Conservation (phyloP, 1,284 basidiomycete species). For the Pterula multifida region DNA sequence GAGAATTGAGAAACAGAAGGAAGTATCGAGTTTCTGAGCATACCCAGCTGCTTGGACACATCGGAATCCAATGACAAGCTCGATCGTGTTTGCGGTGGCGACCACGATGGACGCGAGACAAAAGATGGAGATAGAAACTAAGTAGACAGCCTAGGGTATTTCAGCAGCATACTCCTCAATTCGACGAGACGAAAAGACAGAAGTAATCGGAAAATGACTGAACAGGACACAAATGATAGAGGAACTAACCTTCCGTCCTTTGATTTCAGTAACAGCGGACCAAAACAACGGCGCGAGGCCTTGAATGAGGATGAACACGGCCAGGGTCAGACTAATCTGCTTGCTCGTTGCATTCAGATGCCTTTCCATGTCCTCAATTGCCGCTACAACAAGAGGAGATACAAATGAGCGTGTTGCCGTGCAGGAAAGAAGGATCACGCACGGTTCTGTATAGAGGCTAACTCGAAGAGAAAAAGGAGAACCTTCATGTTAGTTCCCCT, state of each 20-base stretch:
- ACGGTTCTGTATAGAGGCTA: conserved; percentile 51
- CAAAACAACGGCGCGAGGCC: conserved; percentile 60
- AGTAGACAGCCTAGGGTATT: conserved; percentile 44
- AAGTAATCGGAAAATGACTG: conserved; percentile 5
- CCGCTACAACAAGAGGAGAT: conserved; percentile 15
- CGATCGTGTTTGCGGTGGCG: conserved; percentile 47
- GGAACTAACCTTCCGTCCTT: conserved; percentile 58
- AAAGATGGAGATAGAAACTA: conserved; percentile 49
- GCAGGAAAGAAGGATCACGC: conserved; percentile 13
- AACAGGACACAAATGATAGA: background rate
- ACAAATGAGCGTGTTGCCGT: conserved; percentile 17
- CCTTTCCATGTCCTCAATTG: conserved; percentile 52
- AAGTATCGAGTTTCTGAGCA: conserved; percentile 9
- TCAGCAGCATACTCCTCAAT: background rate
- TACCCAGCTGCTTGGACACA: conserved; percentile 57
- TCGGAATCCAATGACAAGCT: conserved; percentile 62
- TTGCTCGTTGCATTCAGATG: conserved; percentile 54
- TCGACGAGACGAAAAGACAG: conserved; percentile 3
- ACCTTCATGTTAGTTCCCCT: background rate
- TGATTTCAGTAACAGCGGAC: conserved; percentile 67
- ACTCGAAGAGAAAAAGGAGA: background rate
- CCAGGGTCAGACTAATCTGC: conserved; percentile 64
- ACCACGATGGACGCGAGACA: conserved; percentile 53
- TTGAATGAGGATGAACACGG: conserved; percentile 73
- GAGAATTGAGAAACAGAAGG: conserved; percentile 1